Percentiles rank a stretch among this genome's conserved stretches.
These are phyloP conservation scores for Drechslerella coelobrocha DNA, from an alignment of 2,329 filamentous ascomycete genomes.

Conservation along the genomic window DNA sequence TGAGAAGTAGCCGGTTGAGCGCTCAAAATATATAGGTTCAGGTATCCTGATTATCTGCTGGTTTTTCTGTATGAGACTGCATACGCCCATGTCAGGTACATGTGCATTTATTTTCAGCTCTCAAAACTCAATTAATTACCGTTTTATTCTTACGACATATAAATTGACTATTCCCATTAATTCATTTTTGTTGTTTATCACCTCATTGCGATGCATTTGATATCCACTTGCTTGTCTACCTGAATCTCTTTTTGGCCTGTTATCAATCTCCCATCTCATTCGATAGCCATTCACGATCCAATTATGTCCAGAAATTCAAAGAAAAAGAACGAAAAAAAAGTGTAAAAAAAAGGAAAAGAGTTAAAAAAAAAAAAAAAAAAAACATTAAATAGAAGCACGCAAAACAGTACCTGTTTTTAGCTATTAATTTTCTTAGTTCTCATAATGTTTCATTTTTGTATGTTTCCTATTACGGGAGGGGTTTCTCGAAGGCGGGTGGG, in stretches of 20 bases:
- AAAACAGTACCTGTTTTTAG: neutral
- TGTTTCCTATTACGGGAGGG: neutral
- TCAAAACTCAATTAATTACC: neutral
- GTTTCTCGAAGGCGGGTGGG: neutral
- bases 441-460: neutral
- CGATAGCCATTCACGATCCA: neutral
- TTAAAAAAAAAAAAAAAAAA: neutral
- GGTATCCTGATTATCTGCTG: neutral
- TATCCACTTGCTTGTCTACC: neutral
- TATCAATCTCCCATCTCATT: neutral
- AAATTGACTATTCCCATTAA: too few relatives aligned
- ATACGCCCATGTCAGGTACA: neutral
- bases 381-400: too few relatives aligned
- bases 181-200: too few relatives aligned
- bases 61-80: neutral
- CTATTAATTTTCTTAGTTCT: neutral
- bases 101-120: neutral
- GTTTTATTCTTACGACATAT: neutral
- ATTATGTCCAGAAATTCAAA: neutral
- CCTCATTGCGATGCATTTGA: too few relatives aligned
- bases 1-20: constrained; percentile 3
- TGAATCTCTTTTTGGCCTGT: neutral
- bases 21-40: neutral
- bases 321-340: neutral
- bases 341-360: too few relatives aligned